A percentile compares a stretch with the other conserved stretches of the same genome.
Evolutionary conservation across 2,329 filamentous ascomycete species (phyloP).

Genomic region (Trichoderma gracile): DNA sequence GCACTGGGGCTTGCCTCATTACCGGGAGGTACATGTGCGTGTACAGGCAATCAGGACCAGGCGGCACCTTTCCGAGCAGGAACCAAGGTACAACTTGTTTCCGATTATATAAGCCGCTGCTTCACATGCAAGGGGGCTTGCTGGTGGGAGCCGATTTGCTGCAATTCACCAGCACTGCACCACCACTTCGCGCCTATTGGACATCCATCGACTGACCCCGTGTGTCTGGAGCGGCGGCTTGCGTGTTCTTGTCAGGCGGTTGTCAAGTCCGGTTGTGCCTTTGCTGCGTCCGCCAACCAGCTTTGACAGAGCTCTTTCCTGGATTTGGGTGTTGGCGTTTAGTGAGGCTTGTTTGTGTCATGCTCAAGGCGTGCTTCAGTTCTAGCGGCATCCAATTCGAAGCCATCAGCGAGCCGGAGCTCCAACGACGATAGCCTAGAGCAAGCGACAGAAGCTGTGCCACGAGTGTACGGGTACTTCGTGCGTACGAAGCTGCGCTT

Average conservation of each 20-base stretch:
- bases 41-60: no score
- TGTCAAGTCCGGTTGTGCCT: background rate
- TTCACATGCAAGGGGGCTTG: constrained; percentile 8
- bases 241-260: background rate
- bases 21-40: no score
- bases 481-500: background rate
- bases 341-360: background rate
- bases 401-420: background rate
- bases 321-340: background rate
- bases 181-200: no score
- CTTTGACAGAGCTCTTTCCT: background rate
- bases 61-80: background rate
- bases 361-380: background rate
- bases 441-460: constrained; percentile 9
- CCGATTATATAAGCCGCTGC: background rate
- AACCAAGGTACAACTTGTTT: background rate
- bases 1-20: no score
- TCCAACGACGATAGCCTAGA: background rate
- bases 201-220: no score
- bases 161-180: no score
- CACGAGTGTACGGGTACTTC: background rate
- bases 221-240: no score
- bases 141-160: no score
- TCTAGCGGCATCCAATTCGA: background rate
- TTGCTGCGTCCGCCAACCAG: background rate